These are phyloP conservation scores for Flaveria robusta DNA, from an alignment of 129 eudicot genomes.

Conservation along the genomic window DNA sequence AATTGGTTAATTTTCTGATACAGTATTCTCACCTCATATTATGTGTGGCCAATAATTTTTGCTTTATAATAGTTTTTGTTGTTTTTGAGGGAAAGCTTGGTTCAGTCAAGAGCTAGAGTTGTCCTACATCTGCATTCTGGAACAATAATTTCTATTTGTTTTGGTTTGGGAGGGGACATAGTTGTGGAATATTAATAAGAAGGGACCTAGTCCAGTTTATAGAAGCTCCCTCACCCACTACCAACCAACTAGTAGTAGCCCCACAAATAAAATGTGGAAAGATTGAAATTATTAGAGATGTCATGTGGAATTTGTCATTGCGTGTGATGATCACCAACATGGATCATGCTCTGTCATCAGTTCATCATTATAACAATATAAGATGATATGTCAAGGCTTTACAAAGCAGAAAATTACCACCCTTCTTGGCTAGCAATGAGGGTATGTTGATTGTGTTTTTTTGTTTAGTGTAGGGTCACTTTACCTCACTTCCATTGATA, in stretches of 20 bases:
- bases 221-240: constrained; percentile 24
- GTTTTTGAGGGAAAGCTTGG: neutral
- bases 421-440: constrained; percentile 14
- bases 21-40: constrained; percentile 18
- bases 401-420: neutral
- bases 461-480: constrained; percentile 19
- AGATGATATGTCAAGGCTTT: constrained; percentile 13
- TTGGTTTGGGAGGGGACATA: constrained; percentile 23
- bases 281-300: constrained; percentile 20
- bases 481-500: constrained; percentile 18
- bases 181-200: constrained; percentile 22
- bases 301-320: constrained; percentile 24
- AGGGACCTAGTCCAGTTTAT: constrained; percentile 17
- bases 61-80: constrained; percentile 6
- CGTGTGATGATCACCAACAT: constrained; percentile 22
- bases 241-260: constrained; percentile 27
- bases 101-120: constrained; percentile 24
- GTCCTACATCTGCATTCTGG: constrained; percentile 24
- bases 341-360: constrained; percentile 24
- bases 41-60: constrained; percentile 3
- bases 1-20: constrained; percentile 4
- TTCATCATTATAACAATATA: constrained; percentile 14
- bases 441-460: neutral
- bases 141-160: constrained; percentile 10
- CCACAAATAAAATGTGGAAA: constrained; percentile 12